These are phyloP conservation scores for Epichloe elymi DNA, from an alignment of 2,329 filamentous ascomycete species.

Conservation along the genomic window DNA sequence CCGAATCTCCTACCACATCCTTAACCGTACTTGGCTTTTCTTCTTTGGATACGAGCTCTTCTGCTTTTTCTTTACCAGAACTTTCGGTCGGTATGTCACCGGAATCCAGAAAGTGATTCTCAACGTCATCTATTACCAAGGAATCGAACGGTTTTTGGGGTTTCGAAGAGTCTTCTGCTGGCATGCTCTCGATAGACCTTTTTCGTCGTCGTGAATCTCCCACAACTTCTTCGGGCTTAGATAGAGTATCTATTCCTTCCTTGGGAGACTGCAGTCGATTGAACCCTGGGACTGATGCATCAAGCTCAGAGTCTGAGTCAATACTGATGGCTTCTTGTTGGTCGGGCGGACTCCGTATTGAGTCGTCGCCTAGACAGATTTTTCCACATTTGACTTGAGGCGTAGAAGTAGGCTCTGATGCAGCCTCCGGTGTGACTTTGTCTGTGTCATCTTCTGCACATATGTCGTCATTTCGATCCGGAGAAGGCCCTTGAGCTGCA, in stretches of 20 bases:
- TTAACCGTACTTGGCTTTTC: background rate
- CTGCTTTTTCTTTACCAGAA: background rate
- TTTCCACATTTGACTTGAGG: background rate
- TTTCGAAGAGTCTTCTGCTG: background rate
- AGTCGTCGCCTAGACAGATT: background rate
- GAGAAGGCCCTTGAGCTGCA: background rate
- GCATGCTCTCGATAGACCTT: background rate
- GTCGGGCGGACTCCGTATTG: background rate
- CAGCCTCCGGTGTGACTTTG: background rate
- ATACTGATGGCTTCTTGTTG: background rate
- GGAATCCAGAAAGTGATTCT: background rate
- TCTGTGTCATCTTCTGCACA: background rate
- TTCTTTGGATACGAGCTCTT: background rate
- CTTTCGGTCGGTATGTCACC: background rate
- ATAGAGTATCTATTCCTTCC: background rate
- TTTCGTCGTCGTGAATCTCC: background rate
- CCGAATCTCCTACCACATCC: background rate
- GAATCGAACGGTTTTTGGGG: background rate
- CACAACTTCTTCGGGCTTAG: background rate
- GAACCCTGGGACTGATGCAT: background rate
- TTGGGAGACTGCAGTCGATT: background rate
- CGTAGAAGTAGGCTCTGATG: background rate
- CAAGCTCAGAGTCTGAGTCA: background rate
- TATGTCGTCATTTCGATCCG: background rate
- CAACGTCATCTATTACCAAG: background rate